Evolutionary conservation across 192 early-diverging fungal genomes (phyloP).

Genomic region (Helicostylum pulchrum): DNA sequence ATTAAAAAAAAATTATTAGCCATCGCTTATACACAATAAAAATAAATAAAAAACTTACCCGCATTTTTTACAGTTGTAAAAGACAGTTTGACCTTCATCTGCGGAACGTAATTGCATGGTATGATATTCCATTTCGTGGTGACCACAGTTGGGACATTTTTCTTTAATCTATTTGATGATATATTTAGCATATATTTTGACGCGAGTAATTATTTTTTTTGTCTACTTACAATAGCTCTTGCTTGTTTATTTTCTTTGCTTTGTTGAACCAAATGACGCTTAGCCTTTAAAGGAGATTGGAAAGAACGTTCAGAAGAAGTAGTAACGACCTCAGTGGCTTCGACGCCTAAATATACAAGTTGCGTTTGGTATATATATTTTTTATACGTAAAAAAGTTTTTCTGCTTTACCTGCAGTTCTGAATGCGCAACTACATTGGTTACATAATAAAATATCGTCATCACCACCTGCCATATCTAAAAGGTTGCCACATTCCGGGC

Average conservation of each 20-base stretch:
- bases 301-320: conserved; percentile 74
- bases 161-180: conserved; percentile 73
- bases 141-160: conserved; percentile 92
- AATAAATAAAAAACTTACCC: conserved; percentile 55
- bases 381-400: not conserved
- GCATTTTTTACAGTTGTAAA: conserved; percentile 95
- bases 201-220: not conserved
- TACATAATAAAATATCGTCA: conserved; percentile 78
- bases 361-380: not conserved
- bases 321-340: conserved; percentile 79
- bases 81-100: conserved; percentile 99
- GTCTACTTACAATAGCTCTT: conserved; percentile 47
- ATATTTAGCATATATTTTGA: not conserved
- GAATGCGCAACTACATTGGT: conserved; percentile 71
- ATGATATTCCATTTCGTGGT: conserved; percentile 92
- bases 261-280: conserved; percentile 63
- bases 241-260: conserved; percentile 30
- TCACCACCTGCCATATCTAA: conserved; percentile 81
- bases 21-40: not conserved
- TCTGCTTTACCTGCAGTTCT: conserved; percentile 49
- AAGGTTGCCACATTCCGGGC: conserved; percentile 85
- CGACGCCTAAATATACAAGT: conserved; percentile 55
- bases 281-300: conserved; percentile 68
- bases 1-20: not conserved
- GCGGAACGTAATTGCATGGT: conserved; percentile 96